Percentiles rank a stretch among this genome's conserved stretches.
Conservation (phyloP, 2,329 filamentous ascomycete species). For the Tolypocladium nubicola region DNA sequence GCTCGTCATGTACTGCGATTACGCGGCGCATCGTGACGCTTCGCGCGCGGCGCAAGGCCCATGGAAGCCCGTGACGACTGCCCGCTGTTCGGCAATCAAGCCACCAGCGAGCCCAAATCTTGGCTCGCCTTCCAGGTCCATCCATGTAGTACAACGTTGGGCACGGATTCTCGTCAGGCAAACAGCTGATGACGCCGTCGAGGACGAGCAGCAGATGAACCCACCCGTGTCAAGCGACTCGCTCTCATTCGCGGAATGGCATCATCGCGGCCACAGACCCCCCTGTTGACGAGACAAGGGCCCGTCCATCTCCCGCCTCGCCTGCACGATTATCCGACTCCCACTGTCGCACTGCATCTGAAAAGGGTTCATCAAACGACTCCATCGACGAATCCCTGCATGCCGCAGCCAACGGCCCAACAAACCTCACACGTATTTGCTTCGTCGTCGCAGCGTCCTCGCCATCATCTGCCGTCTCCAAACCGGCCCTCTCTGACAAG, state of each 20-base stretch:
- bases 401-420: not conserved
- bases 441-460: not conserved
- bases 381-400: not conserved
- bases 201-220: not conserved
- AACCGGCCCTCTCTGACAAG: not conserved
- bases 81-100: not conserved
- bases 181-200: not conserved
- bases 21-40: not conserved
- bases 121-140: not conserved
- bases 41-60: not conserved
- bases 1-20: too few relatives aligned
- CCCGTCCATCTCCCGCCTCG: not conserved
- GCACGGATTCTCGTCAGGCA: not conserved
- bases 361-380: not conserved
- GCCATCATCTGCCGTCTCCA: too few relatives aligned
- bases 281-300: not conserved
- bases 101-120: not conserved
- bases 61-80: not conserved
- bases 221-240: not conserved
- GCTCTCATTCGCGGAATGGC: not conserved
- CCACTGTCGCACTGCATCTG: not conserved
- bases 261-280: not conserved
- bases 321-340: not conserved
- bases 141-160: not conserved
- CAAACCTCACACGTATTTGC: too few relatives aligned